Evolutionary conservation across 192 early-diverging fungal species (phyloP).

Genomic region (Coemansia sp.): DNA sequence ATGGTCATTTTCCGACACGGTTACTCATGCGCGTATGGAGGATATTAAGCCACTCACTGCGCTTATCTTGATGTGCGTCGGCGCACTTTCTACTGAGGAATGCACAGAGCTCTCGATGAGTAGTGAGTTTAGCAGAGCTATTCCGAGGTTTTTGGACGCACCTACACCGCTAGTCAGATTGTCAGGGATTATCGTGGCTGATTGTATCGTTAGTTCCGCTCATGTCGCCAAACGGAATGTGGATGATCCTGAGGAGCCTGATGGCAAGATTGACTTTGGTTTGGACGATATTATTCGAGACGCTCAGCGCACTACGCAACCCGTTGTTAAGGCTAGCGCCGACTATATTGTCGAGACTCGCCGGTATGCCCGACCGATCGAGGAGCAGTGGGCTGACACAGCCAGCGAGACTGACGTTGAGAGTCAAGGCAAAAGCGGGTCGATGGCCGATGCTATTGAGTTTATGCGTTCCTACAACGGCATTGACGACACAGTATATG

Average conservation of each 20-base stretch:
- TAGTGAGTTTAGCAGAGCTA: constrained; percentile 33
- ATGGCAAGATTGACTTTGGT: constrained; percentile 37
- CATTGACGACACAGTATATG: constrained; percentile 16
- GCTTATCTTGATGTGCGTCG: constrained; percentile 32
- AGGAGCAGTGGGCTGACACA: constrained; percentile 17
- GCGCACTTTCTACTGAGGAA: constrained; percentile 15
- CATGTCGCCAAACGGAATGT: background rate
- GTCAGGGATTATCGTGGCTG: constrained; percentile 45
- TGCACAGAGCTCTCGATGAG: constrained; percentile 22
- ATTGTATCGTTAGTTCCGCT: constrained; percentile 11
- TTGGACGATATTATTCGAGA: constrained; percentile 47
- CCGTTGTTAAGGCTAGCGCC: constrained; percentile 27
- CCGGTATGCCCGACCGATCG: constrained; percentile 13
- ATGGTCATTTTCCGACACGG: constrained; percentile 33
- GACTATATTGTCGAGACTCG: constrained; percentile 39
- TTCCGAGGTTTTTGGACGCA: constrained; percentile 46
- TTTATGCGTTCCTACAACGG: constrained; percentile 16
- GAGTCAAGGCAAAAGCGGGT: background rate
- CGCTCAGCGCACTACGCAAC: constrained; percentile 9
- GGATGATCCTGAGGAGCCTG: background rate
- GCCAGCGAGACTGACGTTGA: background rate
- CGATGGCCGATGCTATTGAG: constrained; percentile 16
- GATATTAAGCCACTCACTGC: constrained; percentile 23
- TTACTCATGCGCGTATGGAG: constrained; percentile 13
- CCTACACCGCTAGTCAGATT: constrained; percentile 32